Evolutionary conservation across 73 alveolate genomes (phyloP), one percentile per base, ranked within the genome.

Genomic region (Breviolum minutum): DNA sequence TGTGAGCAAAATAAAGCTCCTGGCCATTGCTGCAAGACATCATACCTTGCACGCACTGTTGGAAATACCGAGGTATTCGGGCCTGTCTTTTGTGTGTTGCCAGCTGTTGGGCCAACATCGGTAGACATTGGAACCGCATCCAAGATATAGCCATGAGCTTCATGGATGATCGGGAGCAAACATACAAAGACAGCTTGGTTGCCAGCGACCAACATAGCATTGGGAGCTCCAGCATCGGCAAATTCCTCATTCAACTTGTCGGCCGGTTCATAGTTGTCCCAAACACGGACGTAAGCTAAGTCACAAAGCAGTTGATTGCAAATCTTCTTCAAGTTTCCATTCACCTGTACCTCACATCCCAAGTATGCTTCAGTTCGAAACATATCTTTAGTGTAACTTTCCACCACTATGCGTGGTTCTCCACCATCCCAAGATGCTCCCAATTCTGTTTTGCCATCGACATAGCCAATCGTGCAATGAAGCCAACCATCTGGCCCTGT

Each of bases 401-500:
- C 96, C 71, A 90, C 84, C 54, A 77, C 84, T 9, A 90, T 90
- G 32, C 96, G 87, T 8, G 96, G 96, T 74, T 90, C 87, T 30
- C 69, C 96, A 14, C 96, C 96, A n/a, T 90, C 96, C 96, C 96
- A 90, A 32, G 96, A 76, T 8, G 96, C 96, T 40, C 87, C 96
- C 66, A 90, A 22, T 63, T 90, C 96, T 5, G 96, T 90, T 22
- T 90, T 90, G 54, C 96, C 96, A 62, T 90, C 96, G 64, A 90
- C 96, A 73, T 90, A 90, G 29, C 96, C 96, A 54, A 90, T 90
- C 30, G 96, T 90, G 76, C 96, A 90, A 61, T 90, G 96, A 20
- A 90, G 87, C 96, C 96, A 90, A n/a, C 96, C 96, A 29, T 90
- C 96, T 9, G 88, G 96, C 8, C 96, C 96, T 10, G 88, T 32